Evolutionary conservation across 2,329 filamentous ascomycete genomes (phyloP).

Genomic region (Aspergillus ruber): DNA sequence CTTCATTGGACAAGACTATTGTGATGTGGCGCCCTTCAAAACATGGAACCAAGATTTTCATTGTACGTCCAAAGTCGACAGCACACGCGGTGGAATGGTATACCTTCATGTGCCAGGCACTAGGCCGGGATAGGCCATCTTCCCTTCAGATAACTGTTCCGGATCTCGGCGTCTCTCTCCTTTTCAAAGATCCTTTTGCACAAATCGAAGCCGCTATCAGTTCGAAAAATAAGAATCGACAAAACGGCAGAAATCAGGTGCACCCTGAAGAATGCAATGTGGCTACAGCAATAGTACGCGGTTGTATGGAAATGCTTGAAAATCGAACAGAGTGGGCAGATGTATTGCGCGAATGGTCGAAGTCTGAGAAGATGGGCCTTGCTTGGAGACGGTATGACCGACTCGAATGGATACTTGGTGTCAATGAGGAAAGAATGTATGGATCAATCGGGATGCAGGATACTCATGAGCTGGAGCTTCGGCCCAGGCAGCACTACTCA

Average conservation of each 20-base stretch:
- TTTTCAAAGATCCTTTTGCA: conserved; percentile 55
- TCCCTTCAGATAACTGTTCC: conserved; percentile 57
- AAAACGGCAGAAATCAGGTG: conserved; percentile 38
- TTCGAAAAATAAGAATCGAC: conserved; percentile 36
- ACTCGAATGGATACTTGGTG: conserved; percentile 61
- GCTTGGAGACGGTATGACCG: conserved; percentile 65
- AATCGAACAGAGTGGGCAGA: conserved; percentile 53
- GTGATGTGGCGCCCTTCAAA: conserved; percentile 55
- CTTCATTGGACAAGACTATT: conserved; percentile 60
- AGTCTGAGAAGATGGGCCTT: conserved; percentile 54
- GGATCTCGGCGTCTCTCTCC: conserved; percentile 54
- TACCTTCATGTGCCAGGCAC: conserved; percentile 55
- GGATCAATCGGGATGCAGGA: conserved; percentile 61
- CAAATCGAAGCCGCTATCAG: conserved; percentile 39
- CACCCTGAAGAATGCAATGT: conserved; percentile 44
- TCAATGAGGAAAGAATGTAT: conserved; percentile 62
- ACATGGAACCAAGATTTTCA: conserved; percentile 53
- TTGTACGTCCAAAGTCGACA: conserved; percentile 56
- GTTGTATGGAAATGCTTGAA: conserved; percentile 54
- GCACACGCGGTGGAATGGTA: conserved; percentile 63
- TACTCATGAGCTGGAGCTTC: conserved; percentile 60
- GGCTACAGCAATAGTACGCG: conserved; percentile 50
- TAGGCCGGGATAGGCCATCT: conserved; percentile 53
- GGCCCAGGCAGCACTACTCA: conserved; percentile 60
- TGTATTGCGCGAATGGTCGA: conserved; percentile 54